These are phyloP conservation scores for Xerocomus potaroensis DNA, from an alignment of 768 basidiomycete species.

Conservation along the genomic window DNA sequence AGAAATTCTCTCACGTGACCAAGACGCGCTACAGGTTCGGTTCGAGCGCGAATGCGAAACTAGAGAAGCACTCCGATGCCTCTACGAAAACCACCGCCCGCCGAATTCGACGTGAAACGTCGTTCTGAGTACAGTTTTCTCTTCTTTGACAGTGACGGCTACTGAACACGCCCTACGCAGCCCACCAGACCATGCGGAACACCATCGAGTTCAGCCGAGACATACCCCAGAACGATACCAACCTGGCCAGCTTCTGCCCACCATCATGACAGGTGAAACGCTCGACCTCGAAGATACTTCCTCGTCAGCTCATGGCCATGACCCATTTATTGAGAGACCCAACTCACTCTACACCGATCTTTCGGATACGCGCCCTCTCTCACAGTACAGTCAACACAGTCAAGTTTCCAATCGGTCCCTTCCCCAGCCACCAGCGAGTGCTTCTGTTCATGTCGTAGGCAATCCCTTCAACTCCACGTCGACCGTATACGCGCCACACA, in stretches of 20 bases:
- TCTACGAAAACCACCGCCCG: conserved; percentile 18
- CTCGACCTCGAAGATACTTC: conserved; percentile 44
- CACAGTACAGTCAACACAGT: conserved; percentile 39
- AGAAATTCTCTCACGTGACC: neutral
- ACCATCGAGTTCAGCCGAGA: conserved; percentile 5
- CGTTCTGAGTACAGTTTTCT: neutral
- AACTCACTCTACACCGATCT: conserved; percentile 24
- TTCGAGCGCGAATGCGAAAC: neutral
- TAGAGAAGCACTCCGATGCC: conserved; percentile 15
- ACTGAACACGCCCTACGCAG: too few species aligned
- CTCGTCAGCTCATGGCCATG: conserved; percentile 27
- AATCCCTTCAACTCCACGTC: conserved; percentile 23
- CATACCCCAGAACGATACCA: conserved; percentile 42
- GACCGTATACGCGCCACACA: conserved; percentile 5
- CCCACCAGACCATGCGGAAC: conserved; percentile 5
- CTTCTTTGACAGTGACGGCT: neutral
- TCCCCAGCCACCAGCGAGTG: conserved; percentile 19
- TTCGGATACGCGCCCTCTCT: conserved; percentile 24
- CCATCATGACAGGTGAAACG: conserved; percentile 64
- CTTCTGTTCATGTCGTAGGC: conserved; percentile 15
- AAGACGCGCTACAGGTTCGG: conserved; percentile 1
- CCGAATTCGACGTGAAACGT: neutral
- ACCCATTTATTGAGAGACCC: conserved; percentile 27
- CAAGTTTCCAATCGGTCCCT: conserved; percentile 29
- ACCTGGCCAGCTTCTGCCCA: conserved; percentile 56